Conservation (phyloP, 345 rosid species). For the Gossypium sturtianum region DNA sequence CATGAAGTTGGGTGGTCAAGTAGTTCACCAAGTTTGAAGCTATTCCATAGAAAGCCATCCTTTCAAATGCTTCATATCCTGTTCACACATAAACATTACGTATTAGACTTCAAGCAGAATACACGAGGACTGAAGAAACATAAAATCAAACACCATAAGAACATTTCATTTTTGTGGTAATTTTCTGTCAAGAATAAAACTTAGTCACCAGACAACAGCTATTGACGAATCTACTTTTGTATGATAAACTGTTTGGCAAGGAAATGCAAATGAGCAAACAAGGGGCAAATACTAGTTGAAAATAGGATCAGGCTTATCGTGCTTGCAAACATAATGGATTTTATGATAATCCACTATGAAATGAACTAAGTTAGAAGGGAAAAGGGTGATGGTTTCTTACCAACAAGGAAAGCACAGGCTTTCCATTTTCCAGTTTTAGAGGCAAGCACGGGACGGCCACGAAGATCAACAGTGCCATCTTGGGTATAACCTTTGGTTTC, state of each 20-base stretch:
- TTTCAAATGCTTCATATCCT: conserved; percentile 93
- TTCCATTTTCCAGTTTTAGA: conserved; percentile 78
- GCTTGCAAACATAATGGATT: too few species aligned
- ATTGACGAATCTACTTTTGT: too few species aligned
- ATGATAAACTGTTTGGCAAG: neutral
- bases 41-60: conserved; percentile 93
- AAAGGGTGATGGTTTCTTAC: conserved; percentile 23
- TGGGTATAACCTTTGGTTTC: conserved; percentile 57
- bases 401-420: conserved; percentile 87
- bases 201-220: too few species aligned
- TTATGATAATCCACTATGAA: too few species aligned
- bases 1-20: conserved; percentile 72
- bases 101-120: neutral
- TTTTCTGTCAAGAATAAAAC: too few species aligned
- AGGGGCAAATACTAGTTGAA: neutral
- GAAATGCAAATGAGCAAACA: neutral
- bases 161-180: neutral
- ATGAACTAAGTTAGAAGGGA: neutral
- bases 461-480: conserved; percentile 85
- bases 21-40: conserved; percentile 78
- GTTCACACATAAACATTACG: neutral
- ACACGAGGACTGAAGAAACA: neutral
- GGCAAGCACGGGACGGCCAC: conserved; percentile 58
- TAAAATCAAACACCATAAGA: neutral
- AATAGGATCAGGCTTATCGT: neutral